Base-by-base conservation (phyloP, 148 eudicot genomes). In the Chenopodium formosanum region DNA sequence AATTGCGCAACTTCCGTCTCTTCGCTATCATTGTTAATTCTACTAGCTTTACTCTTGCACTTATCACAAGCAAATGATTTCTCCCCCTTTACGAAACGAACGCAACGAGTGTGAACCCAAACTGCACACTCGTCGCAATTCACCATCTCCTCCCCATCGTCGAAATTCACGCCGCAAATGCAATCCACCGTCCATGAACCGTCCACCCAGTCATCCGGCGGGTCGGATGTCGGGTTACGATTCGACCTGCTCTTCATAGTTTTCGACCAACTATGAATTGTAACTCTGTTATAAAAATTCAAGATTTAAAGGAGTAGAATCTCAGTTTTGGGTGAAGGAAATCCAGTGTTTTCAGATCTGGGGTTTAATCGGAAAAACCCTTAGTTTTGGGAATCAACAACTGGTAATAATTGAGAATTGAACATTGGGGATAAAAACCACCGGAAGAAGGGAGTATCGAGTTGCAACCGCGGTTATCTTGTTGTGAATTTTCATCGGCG, bases 171-270 rank as follows among this genome's bases (percentile, higher is more conserved):
- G 12, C 99, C 99, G 73, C 98, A 93, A 2, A 91, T 83, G 67
- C 99, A 96, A 84, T 96, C 99, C 82, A 96, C 99, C 16, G 97
- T 92, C 99, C 98, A 93, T 1, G 99, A 94, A 31, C 90, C 98
- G 31, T 96, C 85, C 23, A 88, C 97, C 99, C 99, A 94, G 78
- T 95, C 97, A 69, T 96, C 99, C 7, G 93, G 89, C 20, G 92
- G 90, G 62, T 91, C 94, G 27, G 88, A 83, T 1, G 82, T 78
- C 29, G 91, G 90, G 25, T 86, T 86, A 9, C 97, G 90, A 84
- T 91, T 90, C 56, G 97, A 91, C 86, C 94, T 88, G 82, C 89
- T 88, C 81, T 91, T 95, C 98, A 95, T 91, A 16, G 46, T 63
- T 32, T 23, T 14, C 56, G 2, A 46, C 53, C n/a, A 58, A 3